Percentiles rank a stretch among this genome's conserved stretches.
phyloP scores from a whole-genome alignment of 129 eudicot species.

The Silybum marianum region DNA sequence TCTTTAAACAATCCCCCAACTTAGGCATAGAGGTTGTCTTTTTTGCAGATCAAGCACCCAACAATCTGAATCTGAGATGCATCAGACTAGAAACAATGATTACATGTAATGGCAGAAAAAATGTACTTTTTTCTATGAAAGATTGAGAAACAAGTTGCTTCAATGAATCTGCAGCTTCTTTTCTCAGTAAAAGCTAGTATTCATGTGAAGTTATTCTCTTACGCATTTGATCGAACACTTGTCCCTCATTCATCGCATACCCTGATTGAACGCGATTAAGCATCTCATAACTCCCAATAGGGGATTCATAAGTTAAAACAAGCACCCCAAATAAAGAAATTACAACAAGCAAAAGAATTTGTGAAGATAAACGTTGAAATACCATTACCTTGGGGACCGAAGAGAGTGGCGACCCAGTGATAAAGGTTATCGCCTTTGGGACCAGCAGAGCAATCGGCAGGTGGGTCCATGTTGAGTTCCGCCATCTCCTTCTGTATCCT shows the following conservation, averaged over 20 bases:
- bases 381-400: constrained; percentile 75
- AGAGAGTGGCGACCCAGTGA: constrained; percentile 96
- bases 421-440: constrained; percentile 98
- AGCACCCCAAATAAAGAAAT: constrained; percentile 1
- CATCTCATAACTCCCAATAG: not conserved
- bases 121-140: not conserved
- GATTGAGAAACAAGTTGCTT: not conserved
- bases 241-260: not conserved
- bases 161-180: not conserved
- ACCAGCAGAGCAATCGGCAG: constrained; percentile 85
- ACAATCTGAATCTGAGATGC: too few relatives aligned
- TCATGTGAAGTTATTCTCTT: not conserved
- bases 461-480: constrained; percentile 74
- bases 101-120: too few relatives aligned
- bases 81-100: too few relatives aligned
- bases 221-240: not conserved
- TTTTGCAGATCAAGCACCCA: too few relatives aligned
- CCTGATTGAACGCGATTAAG: not conserved
- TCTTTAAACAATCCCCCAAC: not conserved
- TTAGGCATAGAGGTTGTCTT: too few relatives aligned
- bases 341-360: not conserved
- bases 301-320: not conserved
- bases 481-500: constrained; percentile 93
- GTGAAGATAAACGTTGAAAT: not conserved
- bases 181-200: not conserved